Evolutionary conservation across 148 eudicot species (phyloP).

Genomic region (Diospyros lotus): DNA sequence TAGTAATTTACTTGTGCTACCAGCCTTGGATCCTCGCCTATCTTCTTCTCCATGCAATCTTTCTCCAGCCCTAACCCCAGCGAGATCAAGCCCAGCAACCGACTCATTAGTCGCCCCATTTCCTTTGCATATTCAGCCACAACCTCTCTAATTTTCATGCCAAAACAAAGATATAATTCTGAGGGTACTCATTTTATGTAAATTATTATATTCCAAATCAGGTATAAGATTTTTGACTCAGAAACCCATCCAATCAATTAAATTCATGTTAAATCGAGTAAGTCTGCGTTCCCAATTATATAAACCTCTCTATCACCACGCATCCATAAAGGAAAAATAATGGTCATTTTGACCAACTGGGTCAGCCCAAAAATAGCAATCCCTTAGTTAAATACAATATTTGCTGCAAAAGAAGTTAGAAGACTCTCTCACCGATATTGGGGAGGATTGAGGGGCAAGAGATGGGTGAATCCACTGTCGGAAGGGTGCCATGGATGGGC

Average conservation of each 20-base stretch:
- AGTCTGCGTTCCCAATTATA: no score
- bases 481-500: conserved; percentile 2
- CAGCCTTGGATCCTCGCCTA: neutral
- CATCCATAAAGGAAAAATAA: no score
- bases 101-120: neutral
- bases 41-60: neutral
- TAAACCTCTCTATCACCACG: no score
- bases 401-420: neutral
- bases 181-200: neutral
- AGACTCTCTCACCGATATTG: neutral
- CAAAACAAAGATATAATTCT: neutral
- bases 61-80: conserved; percentile 6
- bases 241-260: no score
- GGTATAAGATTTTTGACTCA: no score
- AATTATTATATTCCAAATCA: no score
- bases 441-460: conserved; percentile 9
- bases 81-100: conserved; percentile 9
- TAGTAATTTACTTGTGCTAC: conserved; percentile 37
- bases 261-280: no score
- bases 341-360: no score
- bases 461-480: neutral
- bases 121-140: conserved; percentile 14
- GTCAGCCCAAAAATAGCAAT: neutral
- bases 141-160: neutral
- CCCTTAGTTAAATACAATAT: neutral